Conservation (phyloP, 2,329 filamentous ascomycete species). For the Alternaria sp. region DNA sequence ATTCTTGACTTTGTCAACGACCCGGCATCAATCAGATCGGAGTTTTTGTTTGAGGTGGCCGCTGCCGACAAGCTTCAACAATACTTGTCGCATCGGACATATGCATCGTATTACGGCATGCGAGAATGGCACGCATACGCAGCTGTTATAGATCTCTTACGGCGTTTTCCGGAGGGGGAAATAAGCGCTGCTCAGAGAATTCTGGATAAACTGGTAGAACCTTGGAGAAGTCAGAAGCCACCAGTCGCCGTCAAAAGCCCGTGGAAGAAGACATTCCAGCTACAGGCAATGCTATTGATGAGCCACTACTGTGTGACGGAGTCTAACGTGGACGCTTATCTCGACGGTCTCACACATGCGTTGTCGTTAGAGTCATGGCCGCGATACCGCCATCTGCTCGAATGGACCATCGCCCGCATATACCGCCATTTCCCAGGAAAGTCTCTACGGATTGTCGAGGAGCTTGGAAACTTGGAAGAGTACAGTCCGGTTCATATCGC, state of each 20-base stretch:
- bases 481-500: slow-evolving; percentile 59
- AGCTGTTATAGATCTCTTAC: slow-evolving; percentile 56
- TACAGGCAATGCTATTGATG: slow-evolving; percentile 58
- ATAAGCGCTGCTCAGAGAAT: slow-evolving; percentile 37
- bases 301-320: slow-evolving; percentile 49
- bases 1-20: slow-evolving; percentile 52
- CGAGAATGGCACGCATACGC: slow-evolving; percentile 57
- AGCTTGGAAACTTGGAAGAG: slow-evolving; percentile 54
- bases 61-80: slow-evolving; percentile 46
- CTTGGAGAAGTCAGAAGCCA: slow-evolving; percentile 55
- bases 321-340: slow-evolving; percentile 41
- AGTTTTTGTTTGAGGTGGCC: slow-evolving; percentile 58
- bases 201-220: slow-evolving; percentile 50
- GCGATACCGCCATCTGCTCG: slow-evolving; percentile 57
- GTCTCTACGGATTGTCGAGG: slow-evolving; percentile 45
- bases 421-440: slow-evolving; percentile 49
- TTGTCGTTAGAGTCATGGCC: slow-evolving; percentile 59
- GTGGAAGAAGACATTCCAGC: slow-evolving; percentile 60
- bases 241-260: slow-evolving; percentile 56
- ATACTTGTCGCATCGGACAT: slow-evolving; percentile 46
- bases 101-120: slow-evolving; percentile 56
- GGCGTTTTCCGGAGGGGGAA: slow-evolving; percentile 47
- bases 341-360: slow-evolving; percentile 52
- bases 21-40: slow-evolving; percentile 54
- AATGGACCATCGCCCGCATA: slow-evolving; percentile 59